These are phyloP conservation scores for Diaporthe caulivora DNA, from an alignment of 2,329 filamentous ascomycete genomes.

Conservation along the genomic window DNA sequence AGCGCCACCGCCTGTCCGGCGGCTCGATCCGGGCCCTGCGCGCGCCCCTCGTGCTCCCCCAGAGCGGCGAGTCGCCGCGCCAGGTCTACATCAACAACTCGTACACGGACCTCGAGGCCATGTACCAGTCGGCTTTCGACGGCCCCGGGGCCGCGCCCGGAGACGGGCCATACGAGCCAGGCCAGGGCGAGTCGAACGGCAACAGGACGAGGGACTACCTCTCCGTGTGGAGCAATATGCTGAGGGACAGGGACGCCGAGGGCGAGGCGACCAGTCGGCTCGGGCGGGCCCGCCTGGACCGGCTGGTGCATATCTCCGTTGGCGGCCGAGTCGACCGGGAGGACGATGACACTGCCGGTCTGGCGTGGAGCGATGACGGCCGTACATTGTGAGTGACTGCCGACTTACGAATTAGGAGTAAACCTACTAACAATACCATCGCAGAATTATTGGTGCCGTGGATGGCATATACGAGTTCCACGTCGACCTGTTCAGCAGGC, in stretches of 20 bases:
- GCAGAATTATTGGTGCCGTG: slow-evolving; percentile 73
- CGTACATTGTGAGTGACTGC: slow-evolving; percentile 64
- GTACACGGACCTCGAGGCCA: slow-evolving; percentile 31
- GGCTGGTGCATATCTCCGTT: slow-evolving; percentile 24
- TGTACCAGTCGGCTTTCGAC: slow-evolving; percentile 36
- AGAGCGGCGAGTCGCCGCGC: slow-evolving; percentile 22
- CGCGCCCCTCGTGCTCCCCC: slow-evolving; percentile 21
- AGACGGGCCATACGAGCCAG: slow-evolving; percentile 30
- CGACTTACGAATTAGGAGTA: background rate
- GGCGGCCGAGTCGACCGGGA: slow-evolving; percentile 47
- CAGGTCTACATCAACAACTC: slow-evolving; percentile 32
- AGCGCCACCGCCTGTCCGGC: slow-evolving; percentile 23
- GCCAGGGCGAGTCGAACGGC: slow-evolving; percentile 25
- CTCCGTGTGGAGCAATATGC: slow-evolving; percentile 39
- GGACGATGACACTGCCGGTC: slow-evolving; percentile 70
- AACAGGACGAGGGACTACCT: slow-evolving; percentile 35
- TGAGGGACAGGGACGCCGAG: slow-evolving; percentile 34
- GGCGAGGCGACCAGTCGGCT: slow-evolving; percentile 20
- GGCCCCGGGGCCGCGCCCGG: background rate
- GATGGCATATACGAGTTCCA: slow-evolving; percentile 82
- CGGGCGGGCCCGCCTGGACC: slow-evolving; percentile 32
- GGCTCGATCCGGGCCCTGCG: slow-evolving; percentile 26
- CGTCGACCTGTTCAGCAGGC: slow-evolving; percentile 73
- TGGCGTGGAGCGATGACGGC: slow-evolving; percentile 73
- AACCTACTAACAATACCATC: slow-evolving; percentile 41